These are phyloP conservation scores for Xylariaceae sp. DNA, from an alignment of 2,329 filamentous ascomycete species.

Conservation along the genomic window DNA sequence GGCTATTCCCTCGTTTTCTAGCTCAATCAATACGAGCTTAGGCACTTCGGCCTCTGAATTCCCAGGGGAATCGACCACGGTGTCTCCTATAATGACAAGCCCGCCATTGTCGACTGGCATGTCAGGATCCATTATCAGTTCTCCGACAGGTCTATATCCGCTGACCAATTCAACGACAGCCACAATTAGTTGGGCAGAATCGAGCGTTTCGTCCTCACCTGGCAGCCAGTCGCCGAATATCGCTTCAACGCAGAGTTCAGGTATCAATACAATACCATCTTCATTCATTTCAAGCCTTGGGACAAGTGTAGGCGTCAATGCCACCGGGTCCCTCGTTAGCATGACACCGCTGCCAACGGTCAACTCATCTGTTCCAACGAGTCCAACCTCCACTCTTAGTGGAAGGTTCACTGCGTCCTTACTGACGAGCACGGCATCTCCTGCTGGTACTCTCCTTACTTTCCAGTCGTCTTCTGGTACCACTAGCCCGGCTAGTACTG, in stretches of 20 bases:
- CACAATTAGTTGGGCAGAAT: slow-evolving; percentile 10
- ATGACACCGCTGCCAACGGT: slow-evolving; percentile 2
- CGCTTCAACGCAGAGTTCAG: slow-evolving; percentile 2
- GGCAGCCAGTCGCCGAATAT: slow-evolving; percentile 7
- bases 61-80: slow-evolving; percentile 2
- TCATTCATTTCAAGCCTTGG: slow-evolving; percentile 2
- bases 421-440: slow-evolving; percentile 1
- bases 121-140: slow-evolving; percentile 7
- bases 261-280: not conserved
- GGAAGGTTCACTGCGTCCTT: not conserved
- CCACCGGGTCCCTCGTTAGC: not conserved
- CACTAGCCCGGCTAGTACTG: slow-evolving; percentile 11
- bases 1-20: not conserved
- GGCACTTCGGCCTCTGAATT: slow-evolving; percentile 6
- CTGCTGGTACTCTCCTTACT: slow-evolving; percentile 7
- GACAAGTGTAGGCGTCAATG: slow-evolving; percentile 2
- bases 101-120: slow-evolving; percentile 1
- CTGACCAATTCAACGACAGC: slow-evolving; percentile 25
- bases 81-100: not conserved
- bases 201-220: not conserved
- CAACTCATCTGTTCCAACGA: slow-evolving; percentile 1
- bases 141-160: slow-evolving; percentile 13
- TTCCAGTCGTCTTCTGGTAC: slow-evolving; percentile 8
- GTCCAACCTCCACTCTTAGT: not conserved
- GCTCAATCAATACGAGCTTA: slow-evolving; percentile 5